Evolutionary conservation across 768 basidiomycete genomes (phyloP).

Genomic region (Boletus huronensis): DNA sequence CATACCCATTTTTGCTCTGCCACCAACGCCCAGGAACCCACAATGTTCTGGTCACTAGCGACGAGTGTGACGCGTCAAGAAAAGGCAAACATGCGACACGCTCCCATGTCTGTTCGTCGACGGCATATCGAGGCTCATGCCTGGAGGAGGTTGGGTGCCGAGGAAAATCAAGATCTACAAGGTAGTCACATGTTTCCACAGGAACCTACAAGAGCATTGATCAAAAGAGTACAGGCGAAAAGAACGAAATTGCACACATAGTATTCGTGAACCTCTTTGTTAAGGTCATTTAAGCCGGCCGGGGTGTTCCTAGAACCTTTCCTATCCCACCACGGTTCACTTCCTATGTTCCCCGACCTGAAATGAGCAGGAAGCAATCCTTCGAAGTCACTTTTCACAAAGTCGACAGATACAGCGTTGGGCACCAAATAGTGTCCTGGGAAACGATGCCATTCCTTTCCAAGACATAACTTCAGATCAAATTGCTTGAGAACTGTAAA

Average conservation of each 20-base stretch:
- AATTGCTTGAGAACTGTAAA: constrained; percentile 65
- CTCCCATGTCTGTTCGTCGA: constrained; percentile 70
- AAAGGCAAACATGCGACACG: constrained; percentile 78
- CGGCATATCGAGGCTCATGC: constrained; percentile 78
- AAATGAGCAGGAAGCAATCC: constrained; percentile 89
- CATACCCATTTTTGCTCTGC: constrained; percentile 70
- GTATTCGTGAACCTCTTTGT: constrained; percentile 70
- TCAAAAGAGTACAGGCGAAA: constrained; percentile 1
- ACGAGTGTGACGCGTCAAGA: constrained; percentile 76
- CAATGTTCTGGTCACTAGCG: constrained; percentile 67
- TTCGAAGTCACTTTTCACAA: constrained; percentile 88
- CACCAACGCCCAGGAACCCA: constrained; percentile 76
- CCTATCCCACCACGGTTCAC: constrained; percentile 34
- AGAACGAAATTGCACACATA: constrained; percentile 55
- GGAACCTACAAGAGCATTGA: constrained; percentile 49
- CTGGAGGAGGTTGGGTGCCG: constrained; percentile 49
- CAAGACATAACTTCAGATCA: constrained; percentile 76
- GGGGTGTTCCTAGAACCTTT: constrained; percentile 62
- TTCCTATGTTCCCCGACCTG: constrained; percentile 26
- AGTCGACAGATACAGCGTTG: constrained; percentile 75
- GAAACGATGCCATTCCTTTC: constrained; percentile 96
- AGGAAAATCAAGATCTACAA: constrained; percentile 89
- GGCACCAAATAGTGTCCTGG: constrained; percentile 89
- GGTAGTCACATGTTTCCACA: constrained; percentile 75
- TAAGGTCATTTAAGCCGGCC: constrained; percentile 79